Base-by-base conservation (phyloP, 257 asterid species). In the Solanum tarapatanum region DNA sequence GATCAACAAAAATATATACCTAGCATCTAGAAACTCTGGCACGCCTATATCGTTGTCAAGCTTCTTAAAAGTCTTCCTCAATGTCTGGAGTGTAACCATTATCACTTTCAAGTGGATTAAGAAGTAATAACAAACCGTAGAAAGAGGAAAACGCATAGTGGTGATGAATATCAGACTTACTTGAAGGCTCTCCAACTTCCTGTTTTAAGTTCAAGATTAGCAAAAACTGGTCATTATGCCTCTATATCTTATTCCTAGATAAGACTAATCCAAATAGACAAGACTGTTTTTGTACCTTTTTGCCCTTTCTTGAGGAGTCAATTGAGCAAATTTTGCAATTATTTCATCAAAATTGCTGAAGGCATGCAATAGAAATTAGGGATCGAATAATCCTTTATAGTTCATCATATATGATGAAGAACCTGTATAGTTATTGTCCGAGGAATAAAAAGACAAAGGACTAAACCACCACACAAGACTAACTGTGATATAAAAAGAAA, bases 141-240 rank as follows among this genome's bases (percentile, higher is more conserved):
- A 86, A 7, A 39, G 43, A 32, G 30, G 73, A 84, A 85, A 51
- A n/a, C 58, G 24, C 73, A 85, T 74, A 33, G 51, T 58, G 26
- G 75, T 66, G 9, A 86, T 45, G 84, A 37, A 89, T 43, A 23
- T 88, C 8, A 87, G 84, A 91, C 92, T 93, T 89, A 94, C 99
- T 93, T 96, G 97, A 83, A 95, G 98, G 91, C 98, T 94, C 91
- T 96, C 99, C 93, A 93, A 82, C 91, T 98, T 93, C 98, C 99
- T 96, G 96, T 91, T 86, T 8, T 14, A 88, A 73, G 77, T 55
- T n/a, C 70, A 86, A 26, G 41, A 86, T 68, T 77, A 86, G 24
- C 58, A 80, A 87, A 43, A 87, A 60, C 32, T 37, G 87, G 48
- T 88, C 41, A 88, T 51, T 89, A 72, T 13, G 87, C 83, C 36